Percentiles rank a stretch among this genome's conserved stretches.
phyloP scores from a whole-genome alignment of 2,329 filamentous ascomycete genomes.

The Colletotrichum horii region DNA sequence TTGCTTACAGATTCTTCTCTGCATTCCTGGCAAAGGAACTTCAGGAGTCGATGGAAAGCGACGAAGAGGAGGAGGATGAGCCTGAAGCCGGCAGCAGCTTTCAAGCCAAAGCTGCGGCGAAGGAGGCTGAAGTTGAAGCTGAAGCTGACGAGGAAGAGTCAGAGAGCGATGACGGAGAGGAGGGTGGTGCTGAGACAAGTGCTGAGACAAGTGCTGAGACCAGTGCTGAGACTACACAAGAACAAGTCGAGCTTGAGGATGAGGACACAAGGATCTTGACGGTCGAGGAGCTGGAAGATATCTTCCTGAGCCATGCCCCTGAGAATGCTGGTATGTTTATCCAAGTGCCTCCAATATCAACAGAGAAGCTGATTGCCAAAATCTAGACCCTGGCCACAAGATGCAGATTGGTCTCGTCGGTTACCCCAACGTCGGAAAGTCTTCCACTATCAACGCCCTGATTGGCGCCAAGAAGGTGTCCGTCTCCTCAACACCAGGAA shows the following conservation, averaged over 20 bases:
- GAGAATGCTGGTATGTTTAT: constrained; percentile 51
- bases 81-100: constrained; percentile 28
- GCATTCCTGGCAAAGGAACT: constrained; percentile 88
- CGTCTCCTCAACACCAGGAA: constrained; percentile 94
- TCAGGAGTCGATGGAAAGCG: constrained; percentile 70
- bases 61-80: constrained; percentile 33
- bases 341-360: not conserved
- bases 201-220: constrained; percentile 27
- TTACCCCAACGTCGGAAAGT: constrained; percentile 99
- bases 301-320: constrained; percentile 79
- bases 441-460: constrained; percentile 98
- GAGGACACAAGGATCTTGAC: constrained; percentile 82
- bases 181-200: constrained; percentile 35
- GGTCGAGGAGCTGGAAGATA: constrained; percentile 87
- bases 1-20: constrained; percentile 96
- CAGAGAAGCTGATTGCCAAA: constrained; percentile 11
- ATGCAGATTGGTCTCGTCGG: constrained; percentile 92
- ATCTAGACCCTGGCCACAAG: constrained; percentile 60
- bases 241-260: constrained; percentile 47
- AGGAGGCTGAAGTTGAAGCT: constrained; percentile 40
- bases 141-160: constrained; percentile 45
- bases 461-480: constrained; percentile 98
- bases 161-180: constrained; percentile 31
- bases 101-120: not conserved
- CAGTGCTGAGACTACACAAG: constrained; percentile 34